These are phyloP conservation scores for Xylariomycetidae sp. DNA, from an alignment of 2,329 filamentous ascomycete genomes.

Conservation along the genomic window DNA sequence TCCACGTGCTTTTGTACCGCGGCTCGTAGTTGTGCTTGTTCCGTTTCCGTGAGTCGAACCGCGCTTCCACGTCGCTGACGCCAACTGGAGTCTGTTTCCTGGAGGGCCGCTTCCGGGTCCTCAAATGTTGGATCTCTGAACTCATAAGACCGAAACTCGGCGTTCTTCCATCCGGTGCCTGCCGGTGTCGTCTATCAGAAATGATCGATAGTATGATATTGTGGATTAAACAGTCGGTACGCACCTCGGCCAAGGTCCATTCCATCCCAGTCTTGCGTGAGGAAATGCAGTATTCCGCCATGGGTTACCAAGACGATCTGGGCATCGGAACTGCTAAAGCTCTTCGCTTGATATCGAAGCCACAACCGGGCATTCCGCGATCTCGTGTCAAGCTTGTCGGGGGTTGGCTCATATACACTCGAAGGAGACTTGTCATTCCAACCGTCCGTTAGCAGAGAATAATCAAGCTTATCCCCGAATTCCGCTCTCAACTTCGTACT, in stretches of 20 bases:
- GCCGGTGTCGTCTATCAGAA: no score
- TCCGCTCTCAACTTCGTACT: no score
- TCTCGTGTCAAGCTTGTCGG: constrained; percentile 53
- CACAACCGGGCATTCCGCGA: constrained; percentile 57
- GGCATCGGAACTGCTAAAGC: no score
- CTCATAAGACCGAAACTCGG: constrained; percentile 64
- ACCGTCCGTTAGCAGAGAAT: constrained; percentile 53
- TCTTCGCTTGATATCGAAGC: constrained; percentile 46
- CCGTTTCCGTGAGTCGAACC: constrained; percentile 37
- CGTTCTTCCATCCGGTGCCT: constrained; percentile 73
- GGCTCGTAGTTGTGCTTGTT: constrained; percentile 45
- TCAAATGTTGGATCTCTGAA: constrained; percentile 51
- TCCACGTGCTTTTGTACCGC: no score
- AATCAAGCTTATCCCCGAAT: no score
- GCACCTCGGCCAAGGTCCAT: no score
- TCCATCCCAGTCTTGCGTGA: constrained; percentile 79
- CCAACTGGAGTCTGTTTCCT: constrained; percentile 47
- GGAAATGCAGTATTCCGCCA: constrained; percentile 79
- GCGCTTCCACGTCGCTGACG: constrained; percentile 35
- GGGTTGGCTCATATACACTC: constrained; percentile 41
- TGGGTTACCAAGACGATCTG: constrained; percentile 77
- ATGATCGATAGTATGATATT: no score
- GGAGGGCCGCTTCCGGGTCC: constrained; percentile 42
- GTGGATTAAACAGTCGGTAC: no score
- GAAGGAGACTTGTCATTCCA: constrained; percentile 66